Conservation (phyloP, 805 yeast species). For the Nakazawaea wyomingensis region DNA sequence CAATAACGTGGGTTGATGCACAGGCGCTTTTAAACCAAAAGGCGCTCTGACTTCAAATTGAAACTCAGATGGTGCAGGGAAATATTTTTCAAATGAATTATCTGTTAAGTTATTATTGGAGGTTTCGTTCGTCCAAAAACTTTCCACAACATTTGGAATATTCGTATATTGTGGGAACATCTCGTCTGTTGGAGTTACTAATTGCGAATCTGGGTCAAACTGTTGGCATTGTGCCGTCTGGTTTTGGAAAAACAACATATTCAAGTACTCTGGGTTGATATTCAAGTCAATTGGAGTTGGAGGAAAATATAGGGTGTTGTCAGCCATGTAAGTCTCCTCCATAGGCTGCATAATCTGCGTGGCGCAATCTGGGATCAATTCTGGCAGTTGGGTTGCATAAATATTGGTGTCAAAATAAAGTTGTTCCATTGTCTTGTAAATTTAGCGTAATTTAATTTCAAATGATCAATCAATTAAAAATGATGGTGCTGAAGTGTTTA, state of each 20-base stretch:
- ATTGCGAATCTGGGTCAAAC: not conserved
- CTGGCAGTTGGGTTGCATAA: not conserved
- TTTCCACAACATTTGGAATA: not conserved
- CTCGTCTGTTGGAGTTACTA: conserved; percentile 9
- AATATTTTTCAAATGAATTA: not conserved
- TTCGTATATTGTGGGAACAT: not conserved
- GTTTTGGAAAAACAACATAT: conserved; percentile 8
- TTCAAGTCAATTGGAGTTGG: conserved; percentile 6
- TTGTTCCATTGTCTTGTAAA: conserved; percentile 4
- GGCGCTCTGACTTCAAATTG: conserved; percentile 1
- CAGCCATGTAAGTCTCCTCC: not conserved
- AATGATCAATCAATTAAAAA: not conserved
- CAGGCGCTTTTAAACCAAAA: not conserved
- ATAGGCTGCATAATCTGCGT: too few species aligned
- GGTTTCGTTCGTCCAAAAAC: not conserved
- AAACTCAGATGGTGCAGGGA: not conserved
- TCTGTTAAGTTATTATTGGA: too few species aligned
- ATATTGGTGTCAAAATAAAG: conserved; percentile 6
- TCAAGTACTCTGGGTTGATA: conserved; percentile 5
- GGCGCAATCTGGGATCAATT: not conserved
- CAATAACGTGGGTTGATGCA: conserved; percentile 4
- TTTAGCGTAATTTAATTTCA: not conserved
- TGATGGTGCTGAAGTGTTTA: not conserved
- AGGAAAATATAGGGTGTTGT: not conserved
- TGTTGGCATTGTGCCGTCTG: conserved; percentile 5